phyloP scores from a whole-genome alignment of 768 basidiomycete species.

The Cyclocybe aegerita region DNA sequence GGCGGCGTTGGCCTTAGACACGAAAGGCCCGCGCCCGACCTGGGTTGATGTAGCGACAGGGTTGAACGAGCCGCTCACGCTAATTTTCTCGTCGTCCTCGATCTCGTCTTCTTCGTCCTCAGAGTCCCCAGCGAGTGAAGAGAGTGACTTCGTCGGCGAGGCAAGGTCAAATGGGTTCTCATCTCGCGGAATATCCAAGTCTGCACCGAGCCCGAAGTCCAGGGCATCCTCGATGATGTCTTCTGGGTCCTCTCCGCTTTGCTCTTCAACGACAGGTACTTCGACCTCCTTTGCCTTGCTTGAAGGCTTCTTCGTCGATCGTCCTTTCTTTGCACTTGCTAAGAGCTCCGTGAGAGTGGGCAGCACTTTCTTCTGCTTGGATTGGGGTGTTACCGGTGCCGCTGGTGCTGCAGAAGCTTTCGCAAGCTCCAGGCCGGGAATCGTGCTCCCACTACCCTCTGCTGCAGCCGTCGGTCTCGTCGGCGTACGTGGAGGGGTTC shows the following conservation, averaged over 20 bases:
- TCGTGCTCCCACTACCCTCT: neutral
- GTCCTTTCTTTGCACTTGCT: conserved; percentile 35
- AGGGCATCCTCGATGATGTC: conserved; percentile 3
- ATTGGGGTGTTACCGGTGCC: neutral
- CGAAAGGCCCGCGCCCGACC: conserved; percentile 2
- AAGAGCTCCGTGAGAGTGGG: conserved; percentile 45
- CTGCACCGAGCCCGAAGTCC: conserved; percentile 1
- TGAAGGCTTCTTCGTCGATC: neutral
- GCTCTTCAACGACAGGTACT: neutral
- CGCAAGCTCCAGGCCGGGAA: too few species aligned
- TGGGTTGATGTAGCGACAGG: conserved; percentile 36
- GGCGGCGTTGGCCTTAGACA: neutral
- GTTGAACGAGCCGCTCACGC: conserved; percentile 18
- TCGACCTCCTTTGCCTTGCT: conserved; percentile 3
- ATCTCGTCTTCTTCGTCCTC: conserved; percentile 21
- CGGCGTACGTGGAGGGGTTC: neutral
- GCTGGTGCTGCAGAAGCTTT: too few species aligned
- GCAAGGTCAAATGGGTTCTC: conserved; percentile 5
- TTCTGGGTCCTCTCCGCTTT: neutral
- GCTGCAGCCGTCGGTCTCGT: neutral
- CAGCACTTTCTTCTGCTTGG: conserved; percentile 17
- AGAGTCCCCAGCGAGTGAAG: conserved; percentile 31
- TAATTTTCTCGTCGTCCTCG: conserved; percentile 3
- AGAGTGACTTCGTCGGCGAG: conserved; percentile 33
- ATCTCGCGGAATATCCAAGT: conserved; percentile 7